phyloP scores from a whole-genome alignment of 2,329 filamentous ascomycete species.

The Colletotrichum tabaci region DNA sequence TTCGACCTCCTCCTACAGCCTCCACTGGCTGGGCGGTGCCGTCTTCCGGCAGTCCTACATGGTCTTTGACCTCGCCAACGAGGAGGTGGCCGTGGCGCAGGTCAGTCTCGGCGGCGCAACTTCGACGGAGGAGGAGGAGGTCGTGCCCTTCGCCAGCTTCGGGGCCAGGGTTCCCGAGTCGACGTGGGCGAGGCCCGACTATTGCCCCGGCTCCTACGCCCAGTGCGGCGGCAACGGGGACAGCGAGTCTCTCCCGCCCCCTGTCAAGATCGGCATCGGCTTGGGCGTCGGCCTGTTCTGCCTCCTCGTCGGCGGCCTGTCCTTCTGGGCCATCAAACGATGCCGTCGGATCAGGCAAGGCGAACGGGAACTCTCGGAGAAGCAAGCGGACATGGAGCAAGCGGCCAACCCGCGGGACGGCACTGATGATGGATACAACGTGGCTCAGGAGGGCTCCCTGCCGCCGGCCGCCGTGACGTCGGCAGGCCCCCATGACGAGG shows the following conservation, averaged over 20 bases:
- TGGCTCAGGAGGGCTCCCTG: not conserved
- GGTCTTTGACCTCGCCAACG: conserved; percentile 52
- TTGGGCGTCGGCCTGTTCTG: conserved; percentile 1
- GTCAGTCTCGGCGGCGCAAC: conserved; percentile 45
- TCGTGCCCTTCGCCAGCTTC: conserved; percentile 48
- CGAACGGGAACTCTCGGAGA: conserved; percentile 14
- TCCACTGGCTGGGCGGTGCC: conserved; percentile 46
- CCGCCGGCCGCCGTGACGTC: not conserved
- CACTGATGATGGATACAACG: not conserved
- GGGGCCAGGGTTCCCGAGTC: conserved; percentile 48
- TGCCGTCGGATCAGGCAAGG: conserved; percentile 27
- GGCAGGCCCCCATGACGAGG: not conserved
- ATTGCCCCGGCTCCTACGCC: conserved; percentile 7
- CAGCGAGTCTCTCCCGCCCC: not conserved
- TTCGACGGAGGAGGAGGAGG: conserved; percentile 42
- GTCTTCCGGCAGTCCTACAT: conserved; percentile 51
- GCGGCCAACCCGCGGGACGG: not conserved
- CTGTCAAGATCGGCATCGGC: not conserved
- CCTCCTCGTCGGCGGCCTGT: conserved; percentile 1
- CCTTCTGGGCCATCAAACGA: conserved; percentile 26
- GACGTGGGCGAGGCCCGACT: conserved; percentile 12
- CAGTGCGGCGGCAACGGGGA: not conserved
- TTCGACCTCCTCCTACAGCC: conserved; percentile 3
- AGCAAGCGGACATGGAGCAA: conserved; percentile 5
- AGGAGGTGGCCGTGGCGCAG: conserved; percentile 51